Evolutionary conservation across 331 rosid species (phyloP).

Genomic region (Quercus phellos): DNA sequence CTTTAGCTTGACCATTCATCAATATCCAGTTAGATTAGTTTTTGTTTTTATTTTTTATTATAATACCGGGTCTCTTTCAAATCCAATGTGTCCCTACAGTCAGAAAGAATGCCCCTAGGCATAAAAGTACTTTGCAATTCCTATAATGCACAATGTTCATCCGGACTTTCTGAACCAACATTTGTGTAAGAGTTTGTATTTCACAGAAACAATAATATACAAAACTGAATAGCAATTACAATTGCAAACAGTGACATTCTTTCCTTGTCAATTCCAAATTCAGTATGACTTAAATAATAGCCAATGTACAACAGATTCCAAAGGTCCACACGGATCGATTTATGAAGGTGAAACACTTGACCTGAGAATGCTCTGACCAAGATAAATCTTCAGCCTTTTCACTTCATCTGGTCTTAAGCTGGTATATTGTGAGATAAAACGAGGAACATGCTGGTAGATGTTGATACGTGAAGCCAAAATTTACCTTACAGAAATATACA

Average conservation of each 20-base stretch:
- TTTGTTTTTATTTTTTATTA: neutral
- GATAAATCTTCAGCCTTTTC: slow-evolving; percentile 25
- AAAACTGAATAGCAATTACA: slow-evolving; percentile 49
- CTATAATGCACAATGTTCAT: neutral
- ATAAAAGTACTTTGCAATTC: slow-evolving; percentile 8
- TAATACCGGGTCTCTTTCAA: neutral
- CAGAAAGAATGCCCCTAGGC: neutral
- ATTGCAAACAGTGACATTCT: slow-evolving; percentile 20
- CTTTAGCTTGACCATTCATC: neutral
- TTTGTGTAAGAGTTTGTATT: slow-evolving; percentile 26
- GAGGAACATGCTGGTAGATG: slow-evolving; percentile 28
- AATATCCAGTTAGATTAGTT: neutral
- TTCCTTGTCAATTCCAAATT: slow-evolving; percentile 13
- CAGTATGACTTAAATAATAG: slow-evolving; percentile 31
- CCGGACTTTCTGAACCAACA: slow-evolving; percentile 19
- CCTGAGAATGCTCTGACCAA: slow-evolving; percentile 27
- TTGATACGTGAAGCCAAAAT: slow-evolving; percentile 39
- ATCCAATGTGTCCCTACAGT: neutral
- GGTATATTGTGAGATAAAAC: slow-evolving; percentile 28
- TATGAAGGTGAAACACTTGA: slow-evolving; percentile 20
- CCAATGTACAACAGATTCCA: slow-evolving; percentile 52
- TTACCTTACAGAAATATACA: slow-evolving; percentile 51
- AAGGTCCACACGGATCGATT: slow-evolving; percentile 26
- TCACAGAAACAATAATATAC: slow-evolving; percentile 33
- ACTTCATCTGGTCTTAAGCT: slow-evolving; percentile 24